Evolutionary conservation across 1,284 basidiomycete species (phyloP).

Genomic region (Ceratorhiza oryzae-sativae): DNA sequence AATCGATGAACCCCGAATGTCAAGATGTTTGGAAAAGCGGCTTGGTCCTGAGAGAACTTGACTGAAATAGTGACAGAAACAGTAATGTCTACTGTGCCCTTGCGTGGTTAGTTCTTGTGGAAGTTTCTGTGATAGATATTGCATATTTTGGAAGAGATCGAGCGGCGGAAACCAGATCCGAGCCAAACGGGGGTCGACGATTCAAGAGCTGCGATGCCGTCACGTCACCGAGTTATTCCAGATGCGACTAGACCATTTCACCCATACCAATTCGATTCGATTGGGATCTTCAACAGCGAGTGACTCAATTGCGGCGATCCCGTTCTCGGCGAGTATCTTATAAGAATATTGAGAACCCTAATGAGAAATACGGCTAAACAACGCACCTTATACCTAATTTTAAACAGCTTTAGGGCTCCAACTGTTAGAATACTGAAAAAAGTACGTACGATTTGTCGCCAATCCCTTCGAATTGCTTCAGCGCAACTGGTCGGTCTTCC

Average conservation of each 20-base stretch:
- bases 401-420: not conserved
- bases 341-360: not conserved
- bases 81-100: constrained; percentile 65
- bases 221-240: too few species aligned
- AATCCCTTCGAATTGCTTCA: constrained; percentile 80
- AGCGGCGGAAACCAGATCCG: constrained; percentile 66
- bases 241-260: constrained; percentile 35
- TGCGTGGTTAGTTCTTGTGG: constrained; percentile 55
- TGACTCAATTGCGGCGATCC: constrained; percentile 67
- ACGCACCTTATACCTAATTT: constrained; percentile 62
- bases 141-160: constrained; percentile 69
- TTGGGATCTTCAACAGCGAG: constrained; percentile 63
- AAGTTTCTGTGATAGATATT: constrained; percentile 59
- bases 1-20: constrained; percentile 67
- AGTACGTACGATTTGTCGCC: constrained; percentile 81
- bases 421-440: constrained; percentile 3
- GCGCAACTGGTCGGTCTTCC: constrained; percentile 81
- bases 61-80: constrained; percentile 62
- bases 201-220: constrained; percentile 65
- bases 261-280: constrained; percentile 63
- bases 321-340: constrained; percentile 75
- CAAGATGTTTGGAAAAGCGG: constrained; percentile 56
- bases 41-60: constrained; percentile 52
- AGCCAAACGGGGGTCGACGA: constrained; percentile 73
- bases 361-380: not conserved